phyloP scores from a whole-genome alignment of 225 moss, liverwort and hornwort species.

The Bryoerythrophyllum caledonicum region DNA sequence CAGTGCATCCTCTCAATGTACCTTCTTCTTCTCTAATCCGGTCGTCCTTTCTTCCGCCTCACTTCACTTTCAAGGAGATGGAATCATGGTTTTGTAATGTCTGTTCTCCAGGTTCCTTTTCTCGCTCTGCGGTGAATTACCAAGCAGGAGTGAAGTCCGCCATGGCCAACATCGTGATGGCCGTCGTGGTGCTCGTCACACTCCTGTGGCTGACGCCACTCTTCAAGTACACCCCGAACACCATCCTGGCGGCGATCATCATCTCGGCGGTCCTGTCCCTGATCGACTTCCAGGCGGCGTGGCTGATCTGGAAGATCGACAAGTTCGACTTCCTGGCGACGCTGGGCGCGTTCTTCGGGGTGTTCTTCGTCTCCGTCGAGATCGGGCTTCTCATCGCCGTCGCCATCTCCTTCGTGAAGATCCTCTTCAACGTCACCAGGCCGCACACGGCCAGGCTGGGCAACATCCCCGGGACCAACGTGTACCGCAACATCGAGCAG shows the following conservation, averaged over 20 bases:
- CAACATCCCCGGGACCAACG: conserved; percentile 64
- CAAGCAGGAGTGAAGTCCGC: conserved; percentile 70
- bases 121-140: conserved; percentile 85
- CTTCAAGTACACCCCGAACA: conserved; percentile 78
- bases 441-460: conserved; percentile 84
- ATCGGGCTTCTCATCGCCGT: conserved; percentile 92
- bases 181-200: conserved; percentile 60
- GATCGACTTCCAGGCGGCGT: conserved; percentile 64
- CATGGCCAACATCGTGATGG: conserved; percentile 72
- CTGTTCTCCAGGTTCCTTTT: conserved; percentile 98
- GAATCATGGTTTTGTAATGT: no score
- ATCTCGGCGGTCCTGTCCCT: conserved; percentile 59
- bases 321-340: conserved; percentile 84
- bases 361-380: conserved; percentile 82
- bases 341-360: conserved; percentile 86
- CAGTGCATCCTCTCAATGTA: no score
- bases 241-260: conserved; percentile 72
- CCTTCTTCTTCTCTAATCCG: no score
- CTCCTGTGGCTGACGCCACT: conserved; percentile 66
- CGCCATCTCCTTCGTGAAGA: conserved; percentile 65
- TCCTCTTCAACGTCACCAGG: conserved; percentile 75
- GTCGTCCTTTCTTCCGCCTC: no score
- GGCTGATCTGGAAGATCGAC: conserved; percentile 85
- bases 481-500: conserved; percentile 67
- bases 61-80: no score